Evolutionary conservation across 106 monocot species (phyloP).

Genomic region (Dioscorea zingiberensis): DNA sequence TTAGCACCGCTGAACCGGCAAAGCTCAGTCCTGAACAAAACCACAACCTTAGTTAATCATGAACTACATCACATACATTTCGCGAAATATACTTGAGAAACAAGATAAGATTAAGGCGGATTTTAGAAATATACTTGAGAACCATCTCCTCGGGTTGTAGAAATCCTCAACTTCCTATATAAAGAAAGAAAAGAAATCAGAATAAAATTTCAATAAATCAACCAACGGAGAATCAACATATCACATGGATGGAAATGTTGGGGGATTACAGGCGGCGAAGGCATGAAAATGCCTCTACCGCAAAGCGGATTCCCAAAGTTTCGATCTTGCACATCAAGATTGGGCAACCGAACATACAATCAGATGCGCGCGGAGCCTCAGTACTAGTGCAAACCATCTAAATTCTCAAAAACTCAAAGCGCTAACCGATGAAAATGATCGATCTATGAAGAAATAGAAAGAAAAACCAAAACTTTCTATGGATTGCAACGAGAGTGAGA

Average conservation of each 20-base stretch:
- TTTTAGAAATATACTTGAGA: neutral
- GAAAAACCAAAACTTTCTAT: too few species aligned
- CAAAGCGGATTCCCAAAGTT: conserved; percentile 23
- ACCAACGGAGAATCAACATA: neutral
- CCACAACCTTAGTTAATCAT: neutral
- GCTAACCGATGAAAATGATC: too few species aligned
- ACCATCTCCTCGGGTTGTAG: neutral
- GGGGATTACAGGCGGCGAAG: conserved; percentile 29
- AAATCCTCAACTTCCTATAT: neutral
- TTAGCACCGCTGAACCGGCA: conserved; percentile 73
- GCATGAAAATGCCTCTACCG: conserved; percentile 4
- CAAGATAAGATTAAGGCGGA: neutral
- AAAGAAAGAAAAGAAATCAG: neutral
- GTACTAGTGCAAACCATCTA: conserved; percentile 13
- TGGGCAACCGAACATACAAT: conserved; percentile 19
- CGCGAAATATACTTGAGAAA: neutral
- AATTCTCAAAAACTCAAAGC: too few species aligned
- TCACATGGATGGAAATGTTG: neutral
- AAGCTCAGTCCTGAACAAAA: conserved; percentile 49
- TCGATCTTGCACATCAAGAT: conserved; percentile 17
- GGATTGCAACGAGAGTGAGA: too few species aligned
- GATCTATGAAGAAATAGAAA: too few species aligned
- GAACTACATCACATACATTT: neutral
- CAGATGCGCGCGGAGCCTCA: conserved; percentile 9
- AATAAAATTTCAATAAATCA: neutral